Percentiles rank a stretch among this genome's conserved stretches.
Conservation (phyloP, 73 alveolate genomes). For the Paramecium caudatum region DNA sequence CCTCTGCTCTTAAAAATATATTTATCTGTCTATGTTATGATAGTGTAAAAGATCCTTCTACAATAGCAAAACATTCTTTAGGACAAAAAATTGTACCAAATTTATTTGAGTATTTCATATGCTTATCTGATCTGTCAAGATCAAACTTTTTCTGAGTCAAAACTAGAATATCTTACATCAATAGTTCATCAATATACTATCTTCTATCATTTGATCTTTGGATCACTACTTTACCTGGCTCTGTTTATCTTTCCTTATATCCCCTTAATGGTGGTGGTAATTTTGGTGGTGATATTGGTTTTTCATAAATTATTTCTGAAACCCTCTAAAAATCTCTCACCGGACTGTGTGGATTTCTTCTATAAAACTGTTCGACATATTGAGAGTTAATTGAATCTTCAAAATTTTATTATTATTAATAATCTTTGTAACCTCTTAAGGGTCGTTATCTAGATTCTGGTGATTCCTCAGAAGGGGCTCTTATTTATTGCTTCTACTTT, state of each 20-base stretch:
- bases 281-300: neutral
- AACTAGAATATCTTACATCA: neutral
- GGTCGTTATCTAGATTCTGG: neutral
- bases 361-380: too few species aligned
- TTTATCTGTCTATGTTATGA: neutral
- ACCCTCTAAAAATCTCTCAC: too few species aligned
- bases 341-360: too few species aligned
- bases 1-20: neutral
- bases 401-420: neutral
- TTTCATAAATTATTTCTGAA: neutral
- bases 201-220: slow-evolving; percentile 24
- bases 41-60: neutral
- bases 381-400: too few species aligned
- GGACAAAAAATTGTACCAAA: neutral
- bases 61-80: slow-evolving; percentile 25
- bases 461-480: too few species aligned
- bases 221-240: neutral
- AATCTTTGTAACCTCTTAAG: neutral
- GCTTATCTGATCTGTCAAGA: slow-evolving; percentile 12
- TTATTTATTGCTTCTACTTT: too few species aligned
- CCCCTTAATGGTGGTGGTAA: slow-evolving; percentile 43
- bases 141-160: neutral
- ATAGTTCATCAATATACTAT: neutral
- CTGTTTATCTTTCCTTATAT: slow-evolving; percentile 9
- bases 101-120: slow-evolving; percentile 35